Conservation (phyloP, 805 yeast species). For the Kluyveromyces siamensis region DNA sequence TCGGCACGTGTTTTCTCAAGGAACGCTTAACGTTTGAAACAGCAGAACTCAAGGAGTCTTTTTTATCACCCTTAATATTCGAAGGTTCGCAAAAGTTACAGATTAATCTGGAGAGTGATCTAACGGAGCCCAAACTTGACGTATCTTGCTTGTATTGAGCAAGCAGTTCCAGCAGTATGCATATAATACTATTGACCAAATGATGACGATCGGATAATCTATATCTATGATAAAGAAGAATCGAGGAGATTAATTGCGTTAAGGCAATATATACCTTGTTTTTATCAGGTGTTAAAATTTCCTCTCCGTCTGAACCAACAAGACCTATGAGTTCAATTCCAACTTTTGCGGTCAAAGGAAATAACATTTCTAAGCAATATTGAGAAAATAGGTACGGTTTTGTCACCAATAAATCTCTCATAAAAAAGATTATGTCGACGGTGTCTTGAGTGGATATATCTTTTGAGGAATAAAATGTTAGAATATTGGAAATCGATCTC, state of each 20-base stretch:
- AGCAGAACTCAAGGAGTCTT: slow-evolving; percentile 42
- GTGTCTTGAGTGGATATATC: slow-evolving; percentile 4
- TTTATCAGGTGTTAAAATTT: slow-evolving; percentile 6
- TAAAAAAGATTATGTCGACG: slow-evolving; percentile 17
- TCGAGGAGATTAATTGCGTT: slow-evolving; percentile 46
- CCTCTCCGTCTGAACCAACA: neutral
- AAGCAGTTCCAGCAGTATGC: slow-evolving; percentile 43
- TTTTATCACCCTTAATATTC: slow-evolving; percentile 19
- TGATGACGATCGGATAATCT: slow-evolving; percentile 70
- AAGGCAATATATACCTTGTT: slow-evolving; percentile 31
- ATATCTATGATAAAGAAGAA: slow-evolving; percentile 59
- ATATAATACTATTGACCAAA: slow-evolving; percentile 41
- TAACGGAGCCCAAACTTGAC: slow-evolving; percentile 32
- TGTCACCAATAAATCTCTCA: slow-evolving; percentile 39
- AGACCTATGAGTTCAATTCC: slow-evolving; percentile 4
- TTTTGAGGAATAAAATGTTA: slow-evolving; percentile 10
- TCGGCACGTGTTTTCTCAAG: slow-evolving; percentile 55
- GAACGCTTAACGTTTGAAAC: slow-evolving; percentile 47
- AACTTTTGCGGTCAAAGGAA: slow-evolving; percentile 32
- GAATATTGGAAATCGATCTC: slow-evolving; percentile 25
- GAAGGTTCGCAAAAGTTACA: slow-evolving; percentile 68
- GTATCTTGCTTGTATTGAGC: slow-evolving; percentile 17
- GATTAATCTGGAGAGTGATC: slow-evolving; percentile 47
- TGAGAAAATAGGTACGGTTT: slow-evolving; percentile 56
- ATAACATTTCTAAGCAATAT: slow-evolving; percentile 49